Evolutionary conservation across 1,139 yeast species (phyloP).

Genomic region (Yamadazyma atlantica): DNA sequence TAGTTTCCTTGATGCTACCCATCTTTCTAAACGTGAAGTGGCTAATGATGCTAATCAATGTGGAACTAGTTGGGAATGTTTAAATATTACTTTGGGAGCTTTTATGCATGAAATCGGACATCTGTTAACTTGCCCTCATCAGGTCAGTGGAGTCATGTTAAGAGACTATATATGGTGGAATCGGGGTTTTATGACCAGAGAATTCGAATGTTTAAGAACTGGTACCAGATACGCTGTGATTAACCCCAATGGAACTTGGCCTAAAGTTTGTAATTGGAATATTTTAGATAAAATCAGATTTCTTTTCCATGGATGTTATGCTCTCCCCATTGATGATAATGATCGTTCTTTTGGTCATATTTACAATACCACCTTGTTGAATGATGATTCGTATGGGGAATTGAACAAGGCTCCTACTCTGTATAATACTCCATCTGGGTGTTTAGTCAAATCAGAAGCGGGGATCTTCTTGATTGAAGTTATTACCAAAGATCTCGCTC

Average conservation of each 20-base stretch:
- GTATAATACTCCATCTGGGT: constrained; percentile 35
- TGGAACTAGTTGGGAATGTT: constrained; percentile 88
- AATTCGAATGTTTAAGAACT: constrained; percentile 53
- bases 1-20: constrained; percentile 70
- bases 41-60: constrained; percentile 88
- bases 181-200: constrained; percentile 78
- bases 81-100: constrained; percentile 86
- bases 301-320: constrained; percentile 76
- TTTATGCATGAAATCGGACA: constrained; percentile 97
- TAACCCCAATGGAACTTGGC: constrained; percentile 57
- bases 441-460: constrained; percentile 49
- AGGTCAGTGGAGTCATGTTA: constrained; percentile 84
- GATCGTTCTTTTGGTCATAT: constrained; percentile 27
- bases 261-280: constrained; percentile 72
- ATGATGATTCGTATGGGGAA: constrained; percentile 20
- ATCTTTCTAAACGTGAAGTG: constrained; percentile 62
- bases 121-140: constrained; percentile 87
- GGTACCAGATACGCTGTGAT: constrained; percentile 42
- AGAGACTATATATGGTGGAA: constrained; percentile 82
- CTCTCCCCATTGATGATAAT: constrained; percentile 59
- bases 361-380: constrained; percentile 22
- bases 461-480: constrained; percentile 78
- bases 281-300: constrained; percentile 76
- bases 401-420: constrained; percentile 23
- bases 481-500: constrained; percentile 61